phyloP scores from a whole-genome alignment of 2,329 filamentous ascomycete genomes.

The Phoma herbarum region DNA sequence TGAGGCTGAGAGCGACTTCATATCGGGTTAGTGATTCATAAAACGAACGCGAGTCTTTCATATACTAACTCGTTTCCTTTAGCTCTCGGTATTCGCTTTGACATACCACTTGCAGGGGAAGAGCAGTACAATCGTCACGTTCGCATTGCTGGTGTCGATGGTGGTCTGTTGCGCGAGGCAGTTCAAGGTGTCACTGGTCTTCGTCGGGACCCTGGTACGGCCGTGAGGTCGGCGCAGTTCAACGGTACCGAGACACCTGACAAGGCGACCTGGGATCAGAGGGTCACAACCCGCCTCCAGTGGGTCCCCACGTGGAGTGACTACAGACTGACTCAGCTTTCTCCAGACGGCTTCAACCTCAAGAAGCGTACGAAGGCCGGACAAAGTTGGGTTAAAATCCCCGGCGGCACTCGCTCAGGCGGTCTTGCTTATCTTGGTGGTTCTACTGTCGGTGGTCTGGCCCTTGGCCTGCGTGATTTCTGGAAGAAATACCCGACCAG shows the following conservation, averaged over 20 bases:
- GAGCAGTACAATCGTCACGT: slow-evolving; percentile 68
- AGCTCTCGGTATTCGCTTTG: slow-evolving; percentile 62
- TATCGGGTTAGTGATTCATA: slow-evolving; percentile 52
- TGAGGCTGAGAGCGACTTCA: slow-evolving; percentile 60
- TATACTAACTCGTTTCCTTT: background rate
- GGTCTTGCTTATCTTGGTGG: slow-evolving; percentile 68
- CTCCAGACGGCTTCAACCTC: slow-evolving; percentile 67
- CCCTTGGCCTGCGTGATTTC: slow-evolving; percentile 67
- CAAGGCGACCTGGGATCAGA: slow-evolving; percentile 58
- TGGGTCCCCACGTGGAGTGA: slow-evolving; percentile 69
- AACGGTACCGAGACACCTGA: slow-evolving; percentile 58
- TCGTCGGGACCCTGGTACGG: slow-evolving; percentile 62
- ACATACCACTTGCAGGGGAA: slow-evolving; percentile 62
- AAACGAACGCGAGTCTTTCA: background rate
- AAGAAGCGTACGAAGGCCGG: slow-evolving; percentile 68
- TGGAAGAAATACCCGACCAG: slow-evolving; percentile 70
- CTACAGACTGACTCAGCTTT: slow-evolving; percentile 65
- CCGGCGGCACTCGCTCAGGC: slow-evolving; percentile 63
- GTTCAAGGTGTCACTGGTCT: slow-evolving; percentile 69
- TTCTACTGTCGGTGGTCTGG: slow-evolving; percentile 65
- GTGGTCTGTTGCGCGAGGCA: slow-evolving; percentile 65
- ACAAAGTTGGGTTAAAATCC: slow-evolving; percentile 66
- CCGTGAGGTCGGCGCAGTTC: slow-evolving; percentile 61
- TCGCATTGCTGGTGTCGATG: slow-evolving; percentile 63
- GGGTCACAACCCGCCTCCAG: slow-evolving; percentile 58